Conservation (phyloP, 441 rosid genomes). For the Rhodomyrtus psidioides region DNA sequence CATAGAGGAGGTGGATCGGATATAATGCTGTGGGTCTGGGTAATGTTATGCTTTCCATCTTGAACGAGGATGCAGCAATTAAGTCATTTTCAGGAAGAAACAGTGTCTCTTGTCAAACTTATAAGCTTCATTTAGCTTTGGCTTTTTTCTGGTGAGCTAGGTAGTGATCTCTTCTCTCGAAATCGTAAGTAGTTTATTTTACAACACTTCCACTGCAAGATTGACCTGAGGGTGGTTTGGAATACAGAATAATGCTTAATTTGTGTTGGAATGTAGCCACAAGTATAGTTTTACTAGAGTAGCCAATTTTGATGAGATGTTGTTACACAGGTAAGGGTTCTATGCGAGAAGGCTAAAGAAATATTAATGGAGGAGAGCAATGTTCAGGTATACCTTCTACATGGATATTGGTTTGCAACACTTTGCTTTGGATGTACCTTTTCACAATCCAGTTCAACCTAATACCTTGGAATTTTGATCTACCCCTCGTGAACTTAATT, state of each 20-base stretch:
- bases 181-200: background rate
- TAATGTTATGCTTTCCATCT: background rate
- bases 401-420: background rate
- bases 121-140: background rate
- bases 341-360: slow-evolving; percentile 5
- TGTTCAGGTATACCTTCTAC: background rate
- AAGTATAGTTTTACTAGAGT: background rate
- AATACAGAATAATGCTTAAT: background rate
- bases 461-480: background rate
- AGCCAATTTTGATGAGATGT: background rate
- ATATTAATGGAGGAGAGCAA: slow-evolving; percentile 5
- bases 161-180: background rate
- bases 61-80: background rate
- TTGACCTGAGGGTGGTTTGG: background rate
- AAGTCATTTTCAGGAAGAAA: background rate
- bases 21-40: background rate
- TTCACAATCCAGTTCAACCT: background rate
- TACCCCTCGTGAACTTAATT: background rate
- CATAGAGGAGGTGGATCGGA: background rate
- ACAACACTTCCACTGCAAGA: background rate
- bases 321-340: background rate
- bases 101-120: background rate
- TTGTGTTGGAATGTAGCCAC: background rate
- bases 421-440: background rate
- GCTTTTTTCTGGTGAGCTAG: background rate